Conservation (phyloP, 441 rosid genomes). For the Aleurites moluccanus region DNA sequence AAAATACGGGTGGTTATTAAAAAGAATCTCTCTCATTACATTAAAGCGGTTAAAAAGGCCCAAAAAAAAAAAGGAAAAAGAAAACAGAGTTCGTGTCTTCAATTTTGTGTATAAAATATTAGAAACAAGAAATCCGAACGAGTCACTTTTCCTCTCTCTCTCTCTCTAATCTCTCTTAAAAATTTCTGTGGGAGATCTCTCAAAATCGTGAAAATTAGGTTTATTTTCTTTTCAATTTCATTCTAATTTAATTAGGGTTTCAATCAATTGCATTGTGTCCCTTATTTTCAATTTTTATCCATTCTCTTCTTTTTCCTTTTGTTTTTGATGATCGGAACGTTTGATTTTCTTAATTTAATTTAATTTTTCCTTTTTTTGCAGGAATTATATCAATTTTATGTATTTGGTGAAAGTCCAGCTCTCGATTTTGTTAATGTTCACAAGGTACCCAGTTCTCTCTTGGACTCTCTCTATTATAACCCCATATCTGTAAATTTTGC, state of each 20-base stretch:
- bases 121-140: not conserved
- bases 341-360: too few relatives aligned
- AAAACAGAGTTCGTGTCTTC: not conserved
- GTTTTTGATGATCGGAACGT: too few relatives aligned
- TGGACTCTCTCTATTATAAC: not conserved
- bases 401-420: conserved; percentile 6
- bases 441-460: not conserved
- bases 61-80: not conserved
- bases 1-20: not conserved
- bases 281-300: not conserved
- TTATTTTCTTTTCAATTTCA: not conserved
- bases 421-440: conserved; percentile 15
- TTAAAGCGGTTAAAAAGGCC: not conserved
- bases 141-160: too few relatives aligned
- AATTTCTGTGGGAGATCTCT: conserved; percentile 12
- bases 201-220: not conserved
- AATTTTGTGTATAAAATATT: not conserved
- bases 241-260: not conserved
- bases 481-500: not conserved
- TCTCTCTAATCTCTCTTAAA: not conserved
- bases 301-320: not conserved
- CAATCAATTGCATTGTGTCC: not conserved
- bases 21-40: not conserved
- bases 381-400: not conserved
- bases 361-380: not conserved